Evolutionary conservation across 495 filamentous ascomycete genomes (phyloP), one percentile per base, ranked within the genome.

Genomic region (Hypoxylon crocopeplum): DNA sequence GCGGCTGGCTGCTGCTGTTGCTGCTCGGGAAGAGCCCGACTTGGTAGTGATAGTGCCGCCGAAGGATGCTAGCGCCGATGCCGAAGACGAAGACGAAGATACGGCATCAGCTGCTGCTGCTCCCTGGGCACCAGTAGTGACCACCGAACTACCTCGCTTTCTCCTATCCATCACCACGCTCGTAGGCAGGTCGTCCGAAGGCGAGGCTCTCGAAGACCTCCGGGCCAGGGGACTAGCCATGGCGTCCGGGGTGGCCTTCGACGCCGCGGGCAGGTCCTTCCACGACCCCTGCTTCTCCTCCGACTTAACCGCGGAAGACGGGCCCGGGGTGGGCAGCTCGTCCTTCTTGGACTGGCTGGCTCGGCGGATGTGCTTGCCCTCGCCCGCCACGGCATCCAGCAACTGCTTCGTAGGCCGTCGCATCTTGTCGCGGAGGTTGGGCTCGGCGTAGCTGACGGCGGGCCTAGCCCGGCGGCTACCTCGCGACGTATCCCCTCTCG

Each of bases 371-470:
- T 75, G 73, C 52, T 79, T 80, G 33, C 72, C 81, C 48, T 84
- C 81, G 5, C 75, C 79, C 2, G 74, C 66, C 34, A 93, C 90
- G 6, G 90, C 90, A 68, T 90, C 88, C 29, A 86, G 79, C 5
- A 93, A 71, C 47, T 88, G 82, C 56, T 88, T 90, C 12, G 86
- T 88, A 16, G 90, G 87, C 42, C 91, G 85, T 44, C 91, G 82
- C 91, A 96, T 95, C 75, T 96, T 96, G 63, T 86, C 88, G 45
- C 89, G 81, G 25, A 96, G 76, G 65, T 89, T 95, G 7, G 91
- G 91, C 70, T 93, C 88, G 17, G 90, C 89, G 69, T 96, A 96
- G 75, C 89, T 94, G 39, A 96, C 81, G 22, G 81, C 79, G 5
- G 82, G 75, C 44, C 86, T 76, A 10, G 85, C 81, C 56, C 91